phyloP scores from a whole-genome alignment of 2,329 filamentous ascomycete species.

The Penicillium decumbens region DNA sequence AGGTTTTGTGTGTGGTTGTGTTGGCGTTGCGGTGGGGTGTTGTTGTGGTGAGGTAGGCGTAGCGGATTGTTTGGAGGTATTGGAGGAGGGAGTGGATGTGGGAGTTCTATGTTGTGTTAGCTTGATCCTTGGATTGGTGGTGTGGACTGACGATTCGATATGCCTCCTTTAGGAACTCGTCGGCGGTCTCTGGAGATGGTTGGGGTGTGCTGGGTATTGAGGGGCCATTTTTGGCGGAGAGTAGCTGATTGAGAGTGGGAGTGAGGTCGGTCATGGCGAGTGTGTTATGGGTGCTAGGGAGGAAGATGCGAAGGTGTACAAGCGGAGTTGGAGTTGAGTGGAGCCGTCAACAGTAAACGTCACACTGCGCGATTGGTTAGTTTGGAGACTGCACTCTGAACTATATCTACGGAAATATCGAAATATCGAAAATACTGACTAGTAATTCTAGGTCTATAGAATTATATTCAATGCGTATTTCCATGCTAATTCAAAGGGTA shows the following conservation, averaged over 20 bases:
- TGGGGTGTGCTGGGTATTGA: slow-evolving; percentile 25
- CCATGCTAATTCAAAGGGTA: slow-evolving; percentile 16
- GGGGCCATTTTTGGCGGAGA: slow-evolving; percentile 33
- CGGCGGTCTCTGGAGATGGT: slow-evolving; percentile 47
- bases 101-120: slow-evolving; percentile 58
- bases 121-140: background rate
- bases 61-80: slow-evolving; percentile 78
- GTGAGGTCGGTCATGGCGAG: slow-evolving; percentile 42
- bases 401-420: background rate
- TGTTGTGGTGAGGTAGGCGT: slow-evolving; percentile 83
- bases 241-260: slow-evolving; percentile 32
- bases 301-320: slow-evolving; percentile 9
- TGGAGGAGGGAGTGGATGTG: slow-evolving; percentile 75
- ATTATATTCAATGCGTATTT: slow-evolving; percentile 5
- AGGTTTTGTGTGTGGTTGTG: slow-evolving; percentile 18
- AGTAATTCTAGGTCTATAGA: background rate
- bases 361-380: slow-evolving; percentile 10
- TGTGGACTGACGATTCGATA: slow-evolving; percentile 68
- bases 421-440: no score
- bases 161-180: slow-evolving; percentile 89
- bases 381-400: background rate
- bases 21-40: slow-evolving; percentile 48
- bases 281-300: slow-evolving; percentile 2
- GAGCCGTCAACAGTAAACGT: slow-evolving; percentile 13
- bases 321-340: slow-evolving; percentile 7